Base-by-base conservation (phyloP, 2,329 filamentous ascomycete genomes). In the Lachnellula willkommii region DNA sequence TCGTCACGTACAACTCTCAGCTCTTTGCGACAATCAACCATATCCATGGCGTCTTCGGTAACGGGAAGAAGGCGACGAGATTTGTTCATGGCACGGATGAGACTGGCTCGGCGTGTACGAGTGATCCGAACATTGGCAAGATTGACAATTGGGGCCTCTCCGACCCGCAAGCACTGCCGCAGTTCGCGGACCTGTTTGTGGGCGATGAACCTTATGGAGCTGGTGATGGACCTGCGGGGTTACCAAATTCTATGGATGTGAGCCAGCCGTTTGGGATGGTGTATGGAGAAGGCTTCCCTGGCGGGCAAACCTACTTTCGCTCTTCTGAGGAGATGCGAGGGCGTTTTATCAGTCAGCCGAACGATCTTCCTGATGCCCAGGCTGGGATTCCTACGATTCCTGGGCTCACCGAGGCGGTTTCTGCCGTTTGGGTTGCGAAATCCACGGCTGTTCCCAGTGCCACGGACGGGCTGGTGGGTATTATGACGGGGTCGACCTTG, bases 401-500 rank as follows among this genome's bases (percentile, higher is more conserved):
- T 2, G 79, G 84, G 58, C 77, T 86, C 51, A 80, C 77, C 0
- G 88, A 94, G 59, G 83, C 87, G 2, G 80, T 94, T 17, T 89
- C 84, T 62, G 84, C 86, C 42, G 84, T 95, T 3, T 97, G 93
- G 93, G 86, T 96, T 61, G 90, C 92, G 37, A 97, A 96, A 68
- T 88, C 90, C 1, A 75, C 82, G 8, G 77, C 82, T 4, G 80
- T 96, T 32, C 84, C 88, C 12, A 79, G 81, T 9, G 77, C 85
- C 55, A 95, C 91, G 0, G 81, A 88, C 58, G 89, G 88, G 5
- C 78, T 94, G 68, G 75, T 95, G 53, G 92, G 90, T 4, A 89
- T 96, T 65, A 73, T 97, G 66, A 85, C 84, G 45, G 93, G 90
- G 5, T 94, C 91, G 20, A 90, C 92, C 3, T 79, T 89, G 9